Evolutionary conservation across 208 protist genomes (phyloP), one percentile per base, ranked within the genome.

Genomic region (Naegleria gruberi): DNA sequence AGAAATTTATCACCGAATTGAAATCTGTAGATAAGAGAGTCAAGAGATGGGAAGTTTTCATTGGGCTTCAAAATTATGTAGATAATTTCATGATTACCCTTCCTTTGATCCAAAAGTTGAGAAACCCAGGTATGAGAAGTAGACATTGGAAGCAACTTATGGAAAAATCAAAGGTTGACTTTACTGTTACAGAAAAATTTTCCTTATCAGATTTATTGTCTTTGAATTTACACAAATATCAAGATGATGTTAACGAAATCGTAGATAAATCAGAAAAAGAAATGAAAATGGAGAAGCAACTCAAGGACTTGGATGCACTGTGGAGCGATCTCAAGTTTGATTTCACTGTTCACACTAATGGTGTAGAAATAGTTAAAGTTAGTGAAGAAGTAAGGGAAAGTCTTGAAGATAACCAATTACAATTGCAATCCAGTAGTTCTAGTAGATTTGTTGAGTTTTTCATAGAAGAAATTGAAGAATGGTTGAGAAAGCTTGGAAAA

Each of bases 111-210:
- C 34, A 46, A 42, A 57, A 81, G 43, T 91, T 93, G 30, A 46
- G 84, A 51, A 85, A 84, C 8, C 91, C 92, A 34, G 92, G 92
- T 10, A 94, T 97, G 91, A 87, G 92, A 41, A 91, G 93, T 41
- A 87, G 94, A 10, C 95, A 97, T 89, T 97, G 95, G 95, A 84
- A 92, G 2, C 43, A 93, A 82, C 89, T 96, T 6, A 96, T 98
- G 87, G 94, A 97, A 17, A 97, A 97, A 34, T 98, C 97, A 10
- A 96, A 96, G 15, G 89, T 90, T 40, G 34, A 90, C 30, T 93
- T 92, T 95, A 97, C 94, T 90, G 93, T 96, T 73, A 92, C 82
- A n/a, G 74, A 73, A 30, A 87, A 93, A 23, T 94, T 97, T 90
- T 91, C 73, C 26, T 90, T 97, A 8, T 34, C 82, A 8, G 92